Conservation (phyloP, 306 rosid species). For the Morella rubra region DNA sequence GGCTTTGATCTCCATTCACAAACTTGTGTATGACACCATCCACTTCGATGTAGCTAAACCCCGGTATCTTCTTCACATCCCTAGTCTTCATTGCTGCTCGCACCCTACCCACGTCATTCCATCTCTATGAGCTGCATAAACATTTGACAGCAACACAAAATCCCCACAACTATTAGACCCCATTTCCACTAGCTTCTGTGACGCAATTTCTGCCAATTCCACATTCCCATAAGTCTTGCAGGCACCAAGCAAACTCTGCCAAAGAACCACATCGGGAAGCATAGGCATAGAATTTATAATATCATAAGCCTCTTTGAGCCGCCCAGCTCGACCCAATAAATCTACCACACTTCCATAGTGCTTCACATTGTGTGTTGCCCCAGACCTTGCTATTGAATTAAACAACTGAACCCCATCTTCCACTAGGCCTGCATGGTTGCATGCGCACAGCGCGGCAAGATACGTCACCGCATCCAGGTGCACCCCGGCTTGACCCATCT, state of each 20-base stretch:
- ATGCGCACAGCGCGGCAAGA: conserved; percentile 73
- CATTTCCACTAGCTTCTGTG: conserved; percentile 70
- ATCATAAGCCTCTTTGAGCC: conserved; percentile 69
- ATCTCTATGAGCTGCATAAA: conserved; percentile 76
- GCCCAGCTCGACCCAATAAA: conserved; percentile 83
- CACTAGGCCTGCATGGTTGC: conserved; percentile 85
- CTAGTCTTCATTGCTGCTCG: conserved; percentile 65
- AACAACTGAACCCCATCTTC: conserved; percentile 72
- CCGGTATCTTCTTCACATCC: conserved; percentile 81
- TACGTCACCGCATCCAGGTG: conserved; percentile 66
- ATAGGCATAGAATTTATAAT: conserved; percentile 57
- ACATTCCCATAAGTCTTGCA: conserved; percentile 79
- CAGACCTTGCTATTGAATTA: conserved; percentile 45
- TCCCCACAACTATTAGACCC: conserved; percentile 81
- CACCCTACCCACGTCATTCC: conserved; percentile 83
- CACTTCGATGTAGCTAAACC: conserved; percentile 76
- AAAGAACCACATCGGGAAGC: conserved; percentile 69
- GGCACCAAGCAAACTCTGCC: conserved; percentile 94
- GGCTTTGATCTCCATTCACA: conserved; percentile 70
- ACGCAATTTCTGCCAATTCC: conserved; percentile 77
- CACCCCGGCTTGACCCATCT: conserved; percentile 43
- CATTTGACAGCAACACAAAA: conserved; percentile 81
- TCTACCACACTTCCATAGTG: conserved; percentile 86
- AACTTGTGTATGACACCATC: conserved; percentile 66
- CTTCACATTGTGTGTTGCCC: conserved; percentile 59